Conservation (phyloP, 139 green algal species). For the Eudorina sp. region DNA sequence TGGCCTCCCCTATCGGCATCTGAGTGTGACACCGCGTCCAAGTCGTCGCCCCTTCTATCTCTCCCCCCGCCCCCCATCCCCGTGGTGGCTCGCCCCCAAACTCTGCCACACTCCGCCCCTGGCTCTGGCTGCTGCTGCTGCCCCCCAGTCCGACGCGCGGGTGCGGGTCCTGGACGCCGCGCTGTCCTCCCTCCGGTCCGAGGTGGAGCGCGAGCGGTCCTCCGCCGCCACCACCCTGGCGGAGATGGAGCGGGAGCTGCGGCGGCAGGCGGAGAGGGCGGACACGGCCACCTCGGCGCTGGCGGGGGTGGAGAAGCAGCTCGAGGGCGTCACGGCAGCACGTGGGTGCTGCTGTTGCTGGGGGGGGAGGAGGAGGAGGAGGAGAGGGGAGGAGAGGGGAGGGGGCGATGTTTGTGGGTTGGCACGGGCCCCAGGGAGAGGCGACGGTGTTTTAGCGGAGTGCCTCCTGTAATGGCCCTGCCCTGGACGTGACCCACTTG, state of each 20-base stretch:
- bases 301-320: constrained; percentile 48
- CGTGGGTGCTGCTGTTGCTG: constrained; percentile 21
- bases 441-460: too few relatives aligned
- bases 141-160: constrained; percentile 20
- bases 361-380: too few relatives aligned
- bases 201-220: constrained; percentile 24
- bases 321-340: constrained; percentile 41
- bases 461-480: too few relatives aligned
- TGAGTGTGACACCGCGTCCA: too few relatives aligned
- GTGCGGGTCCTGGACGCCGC: constrained; percentile 12
- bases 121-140: too few relatives aligned
- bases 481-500: too few relatives aligned
- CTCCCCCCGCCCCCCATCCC: not conserved
- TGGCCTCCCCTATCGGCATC: too few relatives aligned
- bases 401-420: too few relatives aligned
- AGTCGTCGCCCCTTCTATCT: too few relatives aligned
- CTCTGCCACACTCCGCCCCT: not conserved
- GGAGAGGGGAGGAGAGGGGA: too few relatives aligned
- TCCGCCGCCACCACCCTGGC: not conserved
- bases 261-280: constrained; percentile 50
- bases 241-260: constrained; percentile 54
- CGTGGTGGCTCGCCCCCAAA: too few relatives aligned
- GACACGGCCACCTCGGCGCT: constrained; percentile 49
- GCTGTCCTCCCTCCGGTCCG: constrained; percentile 25
- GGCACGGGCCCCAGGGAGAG: too few relatives aligned